Evolutionary conservation across 2,329 filamentous ascomycete species (phyloP), one percentile per base, ranked within the genome.

Genomic region (Fusarium redolens): DNA sequence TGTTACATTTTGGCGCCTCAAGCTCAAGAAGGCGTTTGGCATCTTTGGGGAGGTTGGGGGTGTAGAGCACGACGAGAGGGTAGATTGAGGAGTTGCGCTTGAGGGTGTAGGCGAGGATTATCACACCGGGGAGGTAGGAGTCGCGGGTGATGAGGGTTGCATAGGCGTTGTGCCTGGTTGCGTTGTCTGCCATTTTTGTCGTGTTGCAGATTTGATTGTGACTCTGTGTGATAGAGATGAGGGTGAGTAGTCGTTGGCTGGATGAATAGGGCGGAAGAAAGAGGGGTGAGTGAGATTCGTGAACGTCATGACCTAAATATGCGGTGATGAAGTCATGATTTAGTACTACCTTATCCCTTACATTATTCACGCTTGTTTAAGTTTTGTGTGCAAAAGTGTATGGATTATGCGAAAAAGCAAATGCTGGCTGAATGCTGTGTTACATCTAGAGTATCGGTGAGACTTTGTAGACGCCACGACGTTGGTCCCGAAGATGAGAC

Each of bases 81-180:
- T 68, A 68, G 12, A 43, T 15, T 35, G 72, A 69, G 14, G 40
- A 37, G 3, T 72, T 59, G 15, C 64, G 64, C n/a, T 63, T 52
- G 38, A 75, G 55, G 14, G 73, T 75, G 55, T 75, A 67, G 22
- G 72, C 72, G 2, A 75, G 70, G 28, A 75, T 67, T 7, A 75
- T 54, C 20, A 75, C 68, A 4, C 73, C 73, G n/a, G 73, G 67
- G 28, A 75, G 58, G 35, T 75, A 75, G 8, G 73, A 75, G 28
- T 73, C 51, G 18, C 72, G 72, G 17, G 73, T 75, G 48, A 75
- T 72, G 60, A 75, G 73, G 51, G 73, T 75, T 57, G 72, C 68
- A 59, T 73, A 75, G 56, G 72, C 72, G 10, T 75, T 75, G 33
- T 57, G 48, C 54, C 65, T 38, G 15, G 50, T 13, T 28, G 30